Evolutionary conservation across 2,329 filamentous ascomycete genomes (phyloP), one percentile per base, ranked within the genome.

Genomic region (Fusarium setosum): DNA sequence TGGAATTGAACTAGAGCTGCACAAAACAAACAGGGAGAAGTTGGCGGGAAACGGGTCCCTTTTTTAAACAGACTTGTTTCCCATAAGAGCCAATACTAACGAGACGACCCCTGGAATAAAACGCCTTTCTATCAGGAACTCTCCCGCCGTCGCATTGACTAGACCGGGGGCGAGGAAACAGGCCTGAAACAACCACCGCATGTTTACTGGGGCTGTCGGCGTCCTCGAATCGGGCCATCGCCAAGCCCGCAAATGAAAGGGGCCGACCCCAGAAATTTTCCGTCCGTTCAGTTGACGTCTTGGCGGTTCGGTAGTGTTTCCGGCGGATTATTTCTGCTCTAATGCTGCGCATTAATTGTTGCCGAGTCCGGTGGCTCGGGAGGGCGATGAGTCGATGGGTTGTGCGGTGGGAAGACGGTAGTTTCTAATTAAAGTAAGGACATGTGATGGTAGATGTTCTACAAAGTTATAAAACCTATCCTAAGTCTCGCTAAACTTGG

Each of bases 161-260:
- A 26, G 40, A 40, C 37, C 15, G 32, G 21, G 37, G 41, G 32
- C 45, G 54, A 49, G 42, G 58, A 57, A 56, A 67, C 58, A 42
- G 45, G 50, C 60, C 64, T 71, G 69, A 72, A 71, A 71, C 69
- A 59, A 38, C 35, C 40, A 56, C 37, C 34, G 54, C 38, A 23
- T 50, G 37, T 45, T 63, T 56, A 47, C 8, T 53, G 54, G 49
- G 35, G 35, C 58, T 20, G 41, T 32, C 58, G 65, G 44, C 17
- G 21, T 35, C 26, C 18, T 31, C 34, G 38, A 29, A 63, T 70
- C 61, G 56, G 42, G 32, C 34, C 56, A 67, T 57, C 38, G 21
- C 26, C 13, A 24, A n/a, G 21, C 13, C 17, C 23, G 52, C 38
- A 69, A 60, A 71, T 71, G 63, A 65, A 65, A 45, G 55, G 44